Conservation (phyloP, 805 yeast species). For the Metschnikowia sp. region DNA sequence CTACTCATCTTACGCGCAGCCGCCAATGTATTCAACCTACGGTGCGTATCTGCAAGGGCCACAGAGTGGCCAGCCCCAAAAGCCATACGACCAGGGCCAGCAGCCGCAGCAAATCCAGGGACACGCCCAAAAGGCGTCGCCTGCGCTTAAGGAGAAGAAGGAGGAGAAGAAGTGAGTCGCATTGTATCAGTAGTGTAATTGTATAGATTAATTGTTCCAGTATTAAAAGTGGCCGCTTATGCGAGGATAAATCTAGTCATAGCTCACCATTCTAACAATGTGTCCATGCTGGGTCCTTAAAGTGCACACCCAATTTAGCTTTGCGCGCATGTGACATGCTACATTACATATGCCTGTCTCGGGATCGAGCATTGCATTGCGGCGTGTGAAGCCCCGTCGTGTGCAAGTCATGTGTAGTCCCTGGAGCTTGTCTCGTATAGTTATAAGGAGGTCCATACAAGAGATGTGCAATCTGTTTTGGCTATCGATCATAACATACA, state of each 20-base stretch:
- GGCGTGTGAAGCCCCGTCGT: neutral
- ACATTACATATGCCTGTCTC: neutral
- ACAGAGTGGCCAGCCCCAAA: constrained; percentile 11
- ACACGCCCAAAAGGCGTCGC: constrained; percentile 14
- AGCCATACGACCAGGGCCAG: constrained; percentile 14
- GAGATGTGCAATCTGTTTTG: too few relatives aligned
- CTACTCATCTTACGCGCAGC: constrained; percentile 19
- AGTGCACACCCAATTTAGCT: neutral
- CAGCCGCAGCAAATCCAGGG: constrained; percentile 13
- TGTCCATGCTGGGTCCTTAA: neutral
- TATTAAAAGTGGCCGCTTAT: too few relatives aligned
- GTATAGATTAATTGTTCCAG: constrained; percentile 7
- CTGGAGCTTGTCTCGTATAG: too few relatives aligned
- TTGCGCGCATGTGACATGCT: neutral
- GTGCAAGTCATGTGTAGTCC: too few relatives aligned
- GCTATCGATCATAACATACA: too few relatives aligned
- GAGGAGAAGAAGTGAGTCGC: constrained; percentile 15
- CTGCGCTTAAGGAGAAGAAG: constrained; percentile 15
- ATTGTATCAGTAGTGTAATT: constrained; percentile 12
- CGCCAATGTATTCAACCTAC: constrained; percentile 16
- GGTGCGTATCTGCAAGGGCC: constrained; percentile 14
- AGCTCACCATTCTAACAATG: too few relatives aligned
- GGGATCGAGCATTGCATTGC: neutral
- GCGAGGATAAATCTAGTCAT: too few relatives aligned
- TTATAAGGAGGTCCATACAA: too few relatives aligned